A percentile compares a stretch with the other conserved stretches of the same genome.
Conservation (phyloP, 2,329 filamentous ascomycete species). For the Fusarium palustre region DNA sequence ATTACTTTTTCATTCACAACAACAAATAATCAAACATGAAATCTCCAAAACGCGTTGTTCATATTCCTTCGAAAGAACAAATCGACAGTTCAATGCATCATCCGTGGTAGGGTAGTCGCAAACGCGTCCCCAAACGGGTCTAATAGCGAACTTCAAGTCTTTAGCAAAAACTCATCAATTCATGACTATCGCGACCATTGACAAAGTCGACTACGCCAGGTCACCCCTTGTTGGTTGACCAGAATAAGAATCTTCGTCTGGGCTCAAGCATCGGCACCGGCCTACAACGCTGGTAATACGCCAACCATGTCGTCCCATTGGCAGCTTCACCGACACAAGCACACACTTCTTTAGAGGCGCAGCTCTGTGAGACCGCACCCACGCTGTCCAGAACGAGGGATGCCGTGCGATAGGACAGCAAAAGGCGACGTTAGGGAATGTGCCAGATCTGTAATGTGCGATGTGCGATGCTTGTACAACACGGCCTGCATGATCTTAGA, state of each 20-base stretch:
- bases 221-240: not conserved
- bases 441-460: constrained; percentile 46
- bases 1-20: not conserved
- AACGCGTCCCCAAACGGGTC: constrained; percentile 39
- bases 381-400: constrained; percentile 31
- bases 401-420: constrained; percentile 27
- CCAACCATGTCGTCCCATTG: constrained; percentile 40
- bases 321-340: constrained; percentile 38
- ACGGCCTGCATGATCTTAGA: constrained; percentile 48
- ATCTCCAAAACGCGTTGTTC: too few relatives aligned
- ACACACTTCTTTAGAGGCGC: constrained; percentile 21
- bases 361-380: constrained; percentile 37
- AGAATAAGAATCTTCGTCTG: not conserved
- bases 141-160: constrained; percentile 32
- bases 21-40: not conserved
- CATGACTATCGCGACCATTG: not conserved
- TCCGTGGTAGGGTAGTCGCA: constrained; percentile 15
- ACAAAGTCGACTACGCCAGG: not conserved
- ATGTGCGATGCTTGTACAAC: constrained; percentile 42
- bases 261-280: constrained; percentile 40
- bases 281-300: constrained; percentile 40
- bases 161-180: not conserved
- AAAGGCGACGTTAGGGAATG: constrained; percentile 35
- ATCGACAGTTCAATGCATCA: not conserved
- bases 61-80: not conserved